A percentile compares a stretch with the other conserved stretches of the same genome.
phyloP scores from a whole-genome alignment of 164 flowering plant genomes.

The Vitis labrusca region DNA sequence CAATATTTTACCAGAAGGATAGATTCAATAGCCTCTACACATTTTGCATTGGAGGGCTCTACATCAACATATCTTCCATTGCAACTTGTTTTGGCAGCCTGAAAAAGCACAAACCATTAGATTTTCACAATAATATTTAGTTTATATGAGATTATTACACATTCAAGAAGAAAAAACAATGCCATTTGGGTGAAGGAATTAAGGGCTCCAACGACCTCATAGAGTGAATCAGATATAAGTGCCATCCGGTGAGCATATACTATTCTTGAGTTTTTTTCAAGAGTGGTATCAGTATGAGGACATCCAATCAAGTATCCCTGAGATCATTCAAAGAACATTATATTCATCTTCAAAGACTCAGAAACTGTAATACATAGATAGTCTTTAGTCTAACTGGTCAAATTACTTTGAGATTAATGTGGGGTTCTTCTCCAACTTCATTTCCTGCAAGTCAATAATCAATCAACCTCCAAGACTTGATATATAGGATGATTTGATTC shows the following conservation, averaged over 20 bases:
- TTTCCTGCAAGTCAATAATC: not conserved
- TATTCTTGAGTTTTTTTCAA: not conserved
- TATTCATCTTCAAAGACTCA: too few species aligned
- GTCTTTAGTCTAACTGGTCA: too few species aligned
- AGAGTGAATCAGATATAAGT: not conserved
- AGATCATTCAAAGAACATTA: not conserved
- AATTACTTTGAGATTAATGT: not conserved
- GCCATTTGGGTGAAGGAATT: too few species aligned
- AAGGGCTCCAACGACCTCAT: not conserved
- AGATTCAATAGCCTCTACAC: not conserved
- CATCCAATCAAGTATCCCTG: not conserved
- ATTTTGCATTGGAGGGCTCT: too few species aligned
- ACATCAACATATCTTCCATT: not conserved
- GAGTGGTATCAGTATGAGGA: not conserved
- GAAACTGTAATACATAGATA: too few species aligned
- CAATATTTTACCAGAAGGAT: not conserved
- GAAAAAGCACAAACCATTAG: not conserved
- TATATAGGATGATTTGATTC: too few species aligned
- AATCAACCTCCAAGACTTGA: too few species aligned
- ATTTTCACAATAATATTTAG: too few species aligned
- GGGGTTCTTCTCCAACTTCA: not conserved
- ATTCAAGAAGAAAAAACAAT: not conserved
- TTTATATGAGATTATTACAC: not conserved
- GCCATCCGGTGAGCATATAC: not conserved
- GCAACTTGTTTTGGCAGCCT: not conserved